phyloP scores from a whole-genome alignment of 1,284 basidiomycete species.

The Moesziomyces globuligerus region DNA sequence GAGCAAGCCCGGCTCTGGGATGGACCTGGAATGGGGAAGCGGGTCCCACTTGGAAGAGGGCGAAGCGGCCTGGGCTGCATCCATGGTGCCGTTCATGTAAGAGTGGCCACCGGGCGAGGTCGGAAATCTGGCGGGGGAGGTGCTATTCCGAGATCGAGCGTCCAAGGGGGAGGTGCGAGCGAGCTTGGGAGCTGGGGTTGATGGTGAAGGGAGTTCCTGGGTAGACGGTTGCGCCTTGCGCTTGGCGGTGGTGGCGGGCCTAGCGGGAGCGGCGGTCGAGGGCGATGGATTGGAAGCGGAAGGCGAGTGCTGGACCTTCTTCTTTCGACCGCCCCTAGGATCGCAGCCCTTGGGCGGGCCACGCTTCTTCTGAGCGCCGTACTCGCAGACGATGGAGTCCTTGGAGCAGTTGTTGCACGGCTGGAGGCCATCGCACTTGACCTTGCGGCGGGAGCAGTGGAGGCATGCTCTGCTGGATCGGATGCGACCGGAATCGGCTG shows the following conservation, averaged over 20 bases:
- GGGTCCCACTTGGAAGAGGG: no score
- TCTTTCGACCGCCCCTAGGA: slow-evolving; percentile 40
- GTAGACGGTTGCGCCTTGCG: slow-evolving; percentile 4
- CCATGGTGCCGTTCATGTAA: no score
- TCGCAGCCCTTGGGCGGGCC: slow-evolving; percentile 48
- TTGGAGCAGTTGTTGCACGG: slow-evolving; percentile 45
- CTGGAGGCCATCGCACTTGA: slow-evolving; percentile 44
- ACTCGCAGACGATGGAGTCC: slow-evolving; percentile 27
- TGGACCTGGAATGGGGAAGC: no score
- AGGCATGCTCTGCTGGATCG: slow-evolving; percentile 46
- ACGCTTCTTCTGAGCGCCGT: slow-evolving; percentile 42
- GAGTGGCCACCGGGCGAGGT: no score
- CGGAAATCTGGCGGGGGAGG: no score
- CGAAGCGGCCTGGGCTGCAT: no score
- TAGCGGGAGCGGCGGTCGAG: not conserved
- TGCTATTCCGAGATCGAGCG: no score
- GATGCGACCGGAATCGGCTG: slow-evolving; percentile 17
- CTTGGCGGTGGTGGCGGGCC: not conserved
- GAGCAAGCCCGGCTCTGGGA: no score
- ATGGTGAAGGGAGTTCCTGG: not conserved
- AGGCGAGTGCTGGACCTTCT: slow-evolving; percentile 12
- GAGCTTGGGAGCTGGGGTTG: no score
- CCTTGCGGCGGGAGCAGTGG: slow-evolving; percentile 46
- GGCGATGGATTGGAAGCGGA: not conserved
- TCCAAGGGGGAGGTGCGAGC: not conserved